A percentile compares a stretch with the other conserved stretches of the same genome.
Evolutionary conservation across 805 yeast species (phyloP).

Genomic region (Candida methanosorbosa): DNA sequence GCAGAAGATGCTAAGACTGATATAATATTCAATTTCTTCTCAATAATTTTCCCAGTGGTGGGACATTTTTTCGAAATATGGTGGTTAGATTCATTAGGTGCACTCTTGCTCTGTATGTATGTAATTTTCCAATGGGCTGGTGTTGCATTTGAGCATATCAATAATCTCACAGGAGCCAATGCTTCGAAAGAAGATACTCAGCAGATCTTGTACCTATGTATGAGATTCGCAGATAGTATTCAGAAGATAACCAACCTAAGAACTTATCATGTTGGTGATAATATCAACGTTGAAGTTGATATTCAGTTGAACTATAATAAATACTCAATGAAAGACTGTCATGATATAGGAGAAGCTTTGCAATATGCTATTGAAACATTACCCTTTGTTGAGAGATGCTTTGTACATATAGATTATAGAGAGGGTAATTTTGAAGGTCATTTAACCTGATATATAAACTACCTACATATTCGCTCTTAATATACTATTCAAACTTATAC

Average conservation of each 20-base stretch:
- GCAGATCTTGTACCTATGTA: conserved; percentile 57
- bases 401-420: conserved; percentile 66
- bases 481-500: no score
- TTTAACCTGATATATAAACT: conserved; percentile 7
- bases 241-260: conserved; percentile 55
- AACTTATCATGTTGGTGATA: conserved; percentile 75
- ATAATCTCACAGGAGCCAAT: conserved; percentile 66
- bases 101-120: conserved; percentile 51
- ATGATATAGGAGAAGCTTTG: conserved; percentile 73
- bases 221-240: conserved; percentile 61
- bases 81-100: conserved; percentile 77
- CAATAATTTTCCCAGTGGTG: conserved; percentile 58
- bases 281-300: conserved; percentile 70
- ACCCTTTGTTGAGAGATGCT: conserved; percentile 73
- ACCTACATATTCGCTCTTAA: background rate
- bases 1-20: conserved; percentile 82
- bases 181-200: conserved; percentile 57
- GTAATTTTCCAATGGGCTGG: conserved; percentile 55
- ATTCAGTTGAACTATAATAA: conserved; percentile 42
- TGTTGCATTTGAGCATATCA: conserved; percentile 64
- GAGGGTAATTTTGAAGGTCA: conserved; percentile 32
- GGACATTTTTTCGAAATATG: conserved; percentile 46
- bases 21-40: conserved; percentile 61
- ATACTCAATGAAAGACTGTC: conserved; percentile 54
- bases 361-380: conserved; percentile 75